Evolutionary conservation across 352 stramenopile genomes (phyloP).

Genomic region (Phytophthora fragariae): DNA sequence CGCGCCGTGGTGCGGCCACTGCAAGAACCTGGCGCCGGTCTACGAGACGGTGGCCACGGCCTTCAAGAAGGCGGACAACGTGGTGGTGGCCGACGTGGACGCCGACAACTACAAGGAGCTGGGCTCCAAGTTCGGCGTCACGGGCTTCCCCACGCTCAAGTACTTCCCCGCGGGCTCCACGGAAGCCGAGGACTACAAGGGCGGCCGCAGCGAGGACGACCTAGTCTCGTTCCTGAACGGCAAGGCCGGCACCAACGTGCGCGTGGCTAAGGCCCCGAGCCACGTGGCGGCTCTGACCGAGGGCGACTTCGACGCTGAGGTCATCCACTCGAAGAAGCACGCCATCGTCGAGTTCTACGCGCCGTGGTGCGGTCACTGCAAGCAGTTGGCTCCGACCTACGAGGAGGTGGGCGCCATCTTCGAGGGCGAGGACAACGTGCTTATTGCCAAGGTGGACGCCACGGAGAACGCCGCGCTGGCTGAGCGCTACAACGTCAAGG

Average conservation of each 20-base stretch:
- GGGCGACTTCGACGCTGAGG: conserved; percentile 79
- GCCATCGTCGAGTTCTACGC: conserved; percentile 95
- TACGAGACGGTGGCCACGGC: conserved; percentile 90
- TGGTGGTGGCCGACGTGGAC: conserved; percentile 93
- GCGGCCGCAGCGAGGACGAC: conserved; percentile 86
- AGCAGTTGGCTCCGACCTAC: conserved; percentile 90
- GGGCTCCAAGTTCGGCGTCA: conserved; percentile 85
- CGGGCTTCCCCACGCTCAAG: conserved; percentile 95
- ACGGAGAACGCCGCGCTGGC: conserved; percentile 67
- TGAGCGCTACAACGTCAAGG: conserved; percentile 87
- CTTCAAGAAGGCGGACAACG: conserved; percentile 86
- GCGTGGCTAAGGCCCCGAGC: conserved; percentile 73
- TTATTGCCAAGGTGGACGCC: conserved; percentile 88
- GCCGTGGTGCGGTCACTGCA: conserved; percentile 96
- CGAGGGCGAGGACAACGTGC: conserved; percentile 76
- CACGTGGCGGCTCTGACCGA: conserved; percentile 69
- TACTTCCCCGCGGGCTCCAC: conserved; percentile 87
- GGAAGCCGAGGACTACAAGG: conserved; percentile 86
- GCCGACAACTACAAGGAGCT: conserved; percentile 88
- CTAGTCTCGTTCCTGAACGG: conserved; percentile 82
- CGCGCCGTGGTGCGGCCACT: conserved; percentile 96
- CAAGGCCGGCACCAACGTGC: conserved; percentile 77
- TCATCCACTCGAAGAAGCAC: conserved; percentile 88
- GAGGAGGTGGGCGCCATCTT: conserved; percentile 85
- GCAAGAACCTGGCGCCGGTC: conserved; percentile 90